Evolutionary conservation across 768 basidiomycete species (phyloP).

Genomic region (Phylloporus sp.): DNA sequence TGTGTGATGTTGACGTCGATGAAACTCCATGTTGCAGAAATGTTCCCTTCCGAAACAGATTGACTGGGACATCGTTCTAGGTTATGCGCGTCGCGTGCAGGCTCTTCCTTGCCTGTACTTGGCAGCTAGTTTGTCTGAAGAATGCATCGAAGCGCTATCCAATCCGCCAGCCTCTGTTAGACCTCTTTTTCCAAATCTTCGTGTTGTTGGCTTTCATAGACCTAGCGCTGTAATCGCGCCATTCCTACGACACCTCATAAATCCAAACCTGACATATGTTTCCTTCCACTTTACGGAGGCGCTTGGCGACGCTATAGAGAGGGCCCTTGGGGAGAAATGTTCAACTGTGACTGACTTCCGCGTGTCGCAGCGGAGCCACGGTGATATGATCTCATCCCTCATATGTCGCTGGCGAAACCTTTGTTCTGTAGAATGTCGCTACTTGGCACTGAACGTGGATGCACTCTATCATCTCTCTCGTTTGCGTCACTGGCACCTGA

Average conservation of each 20-base stretch:
- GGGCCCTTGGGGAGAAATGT: constrained; percentile 1
- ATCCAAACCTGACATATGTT: not conserved
- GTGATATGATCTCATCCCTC: not conserved
- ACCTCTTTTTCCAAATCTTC: constrained; percentile 13
- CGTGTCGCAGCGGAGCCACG: not conserved
- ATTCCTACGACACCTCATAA: constrained; percentile 7
- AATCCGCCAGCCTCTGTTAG: not conserved
- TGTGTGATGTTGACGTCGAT: no score
- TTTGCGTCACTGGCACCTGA: not conserved
- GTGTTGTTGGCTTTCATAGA: not conserved
- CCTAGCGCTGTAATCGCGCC: not conserved
- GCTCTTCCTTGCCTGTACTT: not conserved
- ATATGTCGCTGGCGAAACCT: constrained; percentile 9
- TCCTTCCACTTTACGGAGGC: not conserved
- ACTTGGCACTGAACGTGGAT: not conserved
- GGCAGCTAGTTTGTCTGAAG: not conserved
- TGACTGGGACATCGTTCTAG: constrained; percentile 8
- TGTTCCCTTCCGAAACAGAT: not conserved
- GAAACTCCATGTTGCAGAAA: not conserved
- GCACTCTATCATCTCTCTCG: constrained; percentile 4
- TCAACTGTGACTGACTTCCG: not conserved
- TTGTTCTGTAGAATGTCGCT: not conserved
- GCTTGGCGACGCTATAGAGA: not conserved
- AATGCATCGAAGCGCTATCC: constrained; percentile 2
- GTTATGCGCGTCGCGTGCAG: constrained; percentile 9